Evolutionary conservation across 805 yeast species (phyloP), one percentile per base, ranked within the genome.

Genomic region (Starmerella asiatica): DNA sequence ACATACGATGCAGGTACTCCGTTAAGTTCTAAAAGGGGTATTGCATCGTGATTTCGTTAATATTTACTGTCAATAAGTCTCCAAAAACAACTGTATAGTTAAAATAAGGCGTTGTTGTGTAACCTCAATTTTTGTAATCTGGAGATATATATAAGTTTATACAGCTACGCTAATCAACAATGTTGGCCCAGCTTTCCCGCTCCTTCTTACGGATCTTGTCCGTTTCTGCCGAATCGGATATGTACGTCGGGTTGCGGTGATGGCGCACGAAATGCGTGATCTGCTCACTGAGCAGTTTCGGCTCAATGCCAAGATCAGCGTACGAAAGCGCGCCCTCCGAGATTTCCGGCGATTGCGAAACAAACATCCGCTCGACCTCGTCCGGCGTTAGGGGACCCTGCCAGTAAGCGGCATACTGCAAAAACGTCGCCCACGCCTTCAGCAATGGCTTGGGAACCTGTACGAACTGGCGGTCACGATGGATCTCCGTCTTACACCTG

Each of bases 281-380:
- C 57, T 63, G 64, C 49, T 70, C 75, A 29, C 66, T 67, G 34
- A 77, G 61, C 43, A 65, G 61, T 44, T 65, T 74, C 14, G 76
- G 71, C 34, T 67, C 64, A 55, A 83, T 73, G 33, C 82, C 91
- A 52, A 82, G 69, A 55, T 82, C 91, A 26, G 61, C 63, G 59
- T 77, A 82, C 14, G 79, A 71, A 53, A 67, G 64, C 20, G 83
- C 84, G 14, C 57, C 55, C 23, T 71, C 68, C 54, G 76, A 80
- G 45, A 76, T 66, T 17, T 49, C 48, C n/a, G 38, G 20, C 27
- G 21, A n/a, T 60, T 83, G 93, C 61, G 79, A 67, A 43, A 79
- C 67, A 52, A 71, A 68, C 60, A 75, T 75, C 63, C 93, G 75
- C 60, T 75, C 79, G 40, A 79, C 69, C 58, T 76, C 76, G 59